Evolutionary conservation across 345 rosid species (phyloP).

Genomic region (Gossypium anomalum): DNA sequence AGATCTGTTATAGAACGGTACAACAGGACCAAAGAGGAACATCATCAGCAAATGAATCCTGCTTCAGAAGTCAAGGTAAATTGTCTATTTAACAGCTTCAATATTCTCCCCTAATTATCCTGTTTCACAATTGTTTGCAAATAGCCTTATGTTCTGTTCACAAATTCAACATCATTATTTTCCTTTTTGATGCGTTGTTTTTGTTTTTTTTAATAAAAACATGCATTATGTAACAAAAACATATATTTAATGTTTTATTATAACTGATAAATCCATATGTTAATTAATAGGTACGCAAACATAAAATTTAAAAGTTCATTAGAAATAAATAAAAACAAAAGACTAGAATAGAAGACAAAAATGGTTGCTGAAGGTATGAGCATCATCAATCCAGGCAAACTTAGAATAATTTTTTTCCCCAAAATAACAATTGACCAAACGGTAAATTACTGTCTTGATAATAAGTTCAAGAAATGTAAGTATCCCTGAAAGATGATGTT

Average conservation of each 20-base stretch:
- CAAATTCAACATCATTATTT: background rate
- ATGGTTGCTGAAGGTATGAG: too few species aligned
- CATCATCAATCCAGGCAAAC: too few species aligned
- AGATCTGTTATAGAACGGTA: slow-evolving; percentile 55
- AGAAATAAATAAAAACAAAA: too few species aligned
- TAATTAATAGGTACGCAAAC: background rate
- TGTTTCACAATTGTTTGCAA: background rate
- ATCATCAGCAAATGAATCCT: slow-evolving; percentile 41
- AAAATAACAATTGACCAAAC: background rate
- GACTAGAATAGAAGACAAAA: too few species aligned
- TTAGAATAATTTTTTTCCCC: background rate
- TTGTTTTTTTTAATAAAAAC: background rate
- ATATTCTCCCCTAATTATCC: background rate
- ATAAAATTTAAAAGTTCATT: too few species aligned
- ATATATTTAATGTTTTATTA: background rate
- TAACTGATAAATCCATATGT: too few species aligned
- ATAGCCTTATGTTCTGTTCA: background rate
- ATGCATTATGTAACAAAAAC: background rate
- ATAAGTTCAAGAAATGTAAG: background rate
- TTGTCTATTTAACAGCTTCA: background rate
- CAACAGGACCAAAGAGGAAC: slow-evolving; percentile 57
- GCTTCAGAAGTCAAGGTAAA: slow-evolving; percentile 69
- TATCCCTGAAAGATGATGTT: background rate
- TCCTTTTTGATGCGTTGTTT: background rate
- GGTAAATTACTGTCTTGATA: background rate